phyloP scores from a whole-genome alignment of 2,329 filamentous ascomycete species.

The Eutypella sp. region DNA sequence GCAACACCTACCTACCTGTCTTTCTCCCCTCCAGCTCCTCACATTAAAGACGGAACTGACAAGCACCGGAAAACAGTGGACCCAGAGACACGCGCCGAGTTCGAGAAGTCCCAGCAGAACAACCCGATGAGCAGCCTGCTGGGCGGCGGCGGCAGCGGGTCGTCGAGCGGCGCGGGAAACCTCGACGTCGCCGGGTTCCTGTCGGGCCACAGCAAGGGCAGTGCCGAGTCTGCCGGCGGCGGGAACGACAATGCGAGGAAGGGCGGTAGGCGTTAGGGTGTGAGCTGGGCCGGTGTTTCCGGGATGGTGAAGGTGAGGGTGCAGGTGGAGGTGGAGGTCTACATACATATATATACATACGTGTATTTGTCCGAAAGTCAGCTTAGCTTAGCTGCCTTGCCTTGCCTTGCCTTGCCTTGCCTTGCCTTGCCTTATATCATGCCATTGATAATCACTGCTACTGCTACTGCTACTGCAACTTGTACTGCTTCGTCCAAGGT shows the following conservation, averaged over 20 bases:
- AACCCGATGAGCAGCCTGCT: slow-evolving; percentile 60
- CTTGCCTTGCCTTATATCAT: too few species aligned
- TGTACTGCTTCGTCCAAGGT: too few species aligned
- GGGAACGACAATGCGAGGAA: slow-evolving; percentile 29
- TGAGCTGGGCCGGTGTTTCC: background rate
- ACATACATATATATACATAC: too few species aligned
- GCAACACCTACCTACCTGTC: background rate
- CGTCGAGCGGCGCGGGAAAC: slow-evolving; percentile 39
- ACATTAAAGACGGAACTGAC: slow-evolving; percentile 2
- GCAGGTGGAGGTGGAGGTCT: too few species aligned
- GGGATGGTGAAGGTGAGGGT: background rate
- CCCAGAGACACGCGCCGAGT: slow-evolving; percentile 89
- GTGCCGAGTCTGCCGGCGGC: slow-evolving; percentile 18
- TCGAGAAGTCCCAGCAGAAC: slow-evolving; percentile 81
- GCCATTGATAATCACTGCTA: too few species aligned
- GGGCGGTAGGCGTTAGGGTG: slow-evolving; percentile 35
- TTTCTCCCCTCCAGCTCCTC: background rate
- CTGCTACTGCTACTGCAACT: too few species aligned
- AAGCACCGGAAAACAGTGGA: slow-evolving; percentile 62
- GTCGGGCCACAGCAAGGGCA: slow-evolving; percentile 47
- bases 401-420: too few species aligned
- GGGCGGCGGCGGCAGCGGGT: slow-evolving; percentile 33
- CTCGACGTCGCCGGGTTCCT: slow-evolving; percentile 63
- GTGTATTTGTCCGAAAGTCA: too few species aligned
- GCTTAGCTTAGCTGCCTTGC: too few species aligned